Evolutionary conservation across 2,329 filamentous ascomycete species (phyloP), one percentile per base, ranked within the genome.

Genomic region (Fusarium compactum): DNA sequence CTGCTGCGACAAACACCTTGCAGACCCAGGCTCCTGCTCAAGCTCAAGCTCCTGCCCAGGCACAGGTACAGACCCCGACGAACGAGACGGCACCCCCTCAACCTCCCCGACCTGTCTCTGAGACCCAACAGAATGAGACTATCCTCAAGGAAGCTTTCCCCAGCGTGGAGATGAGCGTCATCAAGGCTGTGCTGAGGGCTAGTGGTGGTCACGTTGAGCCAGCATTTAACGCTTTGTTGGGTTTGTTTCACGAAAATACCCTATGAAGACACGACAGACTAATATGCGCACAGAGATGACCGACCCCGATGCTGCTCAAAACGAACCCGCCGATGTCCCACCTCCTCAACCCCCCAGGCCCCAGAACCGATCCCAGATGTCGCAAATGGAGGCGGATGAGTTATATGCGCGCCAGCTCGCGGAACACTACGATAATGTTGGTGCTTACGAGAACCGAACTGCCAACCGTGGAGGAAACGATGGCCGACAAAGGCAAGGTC

Each of bases 111-210:
- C 95, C 95, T 48, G 77, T 93, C 76, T 93, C 89, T 70, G 91
- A 96, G 69, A 87, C 91, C 65, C 91, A 97, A 80, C 92, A 97
- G 83, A 94, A 94, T 50, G 92, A 95, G 81, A 88, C 89, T 75
- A 98, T 94, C 6, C 85, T 99, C 59, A 95, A 93, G 79, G 96
- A 99, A 80, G 96, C 96, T 0, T 99, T 99, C 76, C 96, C 96
- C 1, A 87, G 84, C 58, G 92, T 98, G 65, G 96, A 99, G 57
- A 79, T 83, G 10, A 80, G 89, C 46, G 92, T 99, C 48, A 88
- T 99, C 80, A 97, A 91, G 80, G 96, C 96, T 30, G 92, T 99
- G 1, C 83, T 99, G 70, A 86, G 88, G 25, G 96, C 96, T 16
- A 98, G 96, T 79, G 87, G 90, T 62, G 95, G 95, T 64, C 90